Base-by-base conservation (phyloP, 2,329 filamentous ascomycete genomes). In the Coleophoma cylindrospora region DNA sequence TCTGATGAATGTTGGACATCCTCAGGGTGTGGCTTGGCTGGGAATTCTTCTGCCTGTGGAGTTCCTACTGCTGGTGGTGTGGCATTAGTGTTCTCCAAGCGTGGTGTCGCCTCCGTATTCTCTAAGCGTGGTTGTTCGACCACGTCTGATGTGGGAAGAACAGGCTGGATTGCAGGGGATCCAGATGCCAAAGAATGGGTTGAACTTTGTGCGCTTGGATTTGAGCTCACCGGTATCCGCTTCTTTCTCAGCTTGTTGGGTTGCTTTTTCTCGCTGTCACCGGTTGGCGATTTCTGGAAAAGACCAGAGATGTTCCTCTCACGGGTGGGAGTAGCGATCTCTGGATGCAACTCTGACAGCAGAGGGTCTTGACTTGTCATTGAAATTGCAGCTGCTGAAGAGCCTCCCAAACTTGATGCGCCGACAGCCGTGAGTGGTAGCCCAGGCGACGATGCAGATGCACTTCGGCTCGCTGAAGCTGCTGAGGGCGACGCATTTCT, bases 181-280 rank as follows among this genome's bases (percentile, higher is more conserved):
- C 51, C 64, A 13, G 61, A 46, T 43, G 60, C 54, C 34, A 95
- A 73, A 8, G 91, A 96, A 14, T 87, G 81, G 7, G 81, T 87
- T 14, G 94, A 97, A 64, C 91, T 96, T 56, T 96, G 91, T 0
- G 92, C 91, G 64, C 92, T 96, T 17, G 85, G 86, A 59, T 90
- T 91, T 19, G 87, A 71, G 62, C 88, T 89, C 40, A 83, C 85
- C 0, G 88, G 85, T 49, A 87, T 74, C n/a, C 71, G 64, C 55
- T 89, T 96, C 74, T 97, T 97, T 67, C 86, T 87, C 47, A 99
- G 73, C 68, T 96, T 96, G 63, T 96, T 96, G 0, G 91, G 89
- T 64, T 86, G 86, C 43, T 88, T 81, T 60, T 79, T 84, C 54
- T 84, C 84, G 36, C 73, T 77, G 40, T 81, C 79, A 22, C 72